Conservation (phyloP, 768 basidiomycete species). For the Leucosporidium scottii region DNA sequence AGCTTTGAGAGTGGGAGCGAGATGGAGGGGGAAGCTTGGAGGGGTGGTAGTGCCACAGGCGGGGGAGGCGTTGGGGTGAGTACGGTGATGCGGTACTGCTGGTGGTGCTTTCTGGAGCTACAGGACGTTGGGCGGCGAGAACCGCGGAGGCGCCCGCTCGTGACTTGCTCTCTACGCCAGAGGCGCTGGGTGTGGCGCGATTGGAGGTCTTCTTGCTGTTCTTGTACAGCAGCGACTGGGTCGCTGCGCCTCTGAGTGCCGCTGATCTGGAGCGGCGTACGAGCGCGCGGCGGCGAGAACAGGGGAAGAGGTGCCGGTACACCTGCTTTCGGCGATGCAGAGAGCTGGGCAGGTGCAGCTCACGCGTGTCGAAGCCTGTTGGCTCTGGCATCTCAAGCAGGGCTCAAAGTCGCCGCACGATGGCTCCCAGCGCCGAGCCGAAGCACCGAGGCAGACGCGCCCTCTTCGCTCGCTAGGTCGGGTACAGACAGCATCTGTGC, state of each 20-base stretch:
- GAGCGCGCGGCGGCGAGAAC: too few relatives aligned
- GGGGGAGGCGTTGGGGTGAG: constrained; percentile 38
- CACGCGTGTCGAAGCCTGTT: too few relatives aligned
- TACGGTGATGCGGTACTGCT: not conserved
- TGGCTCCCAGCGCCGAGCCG: too few relatives aligned
- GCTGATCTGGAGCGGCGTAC: too few relatives aligned
- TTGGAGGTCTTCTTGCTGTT: not conserved
- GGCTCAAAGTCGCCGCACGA: too few relatives aligned
- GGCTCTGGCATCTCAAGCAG: too few relatives aligned
- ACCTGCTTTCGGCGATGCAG: too few relatives aligned
- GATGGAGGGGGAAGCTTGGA: constrained; percentile 35
- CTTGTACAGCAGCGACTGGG: not conserved
- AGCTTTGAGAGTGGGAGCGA: not conserved
- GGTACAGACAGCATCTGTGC: not conserved
- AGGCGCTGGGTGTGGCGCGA: not conserved
- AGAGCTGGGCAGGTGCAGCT: too few relatives aligned
- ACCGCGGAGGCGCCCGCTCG: not conserved
- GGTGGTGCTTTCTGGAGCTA: not conserved
- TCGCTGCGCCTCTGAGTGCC: not conserved
- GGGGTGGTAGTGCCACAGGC: constrained; percentile 19
- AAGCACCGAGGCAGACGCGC: too few relatives aligned
- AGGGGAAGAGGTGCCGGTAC: too few relatives aligned
- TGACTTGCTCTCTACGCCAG: not conserved
- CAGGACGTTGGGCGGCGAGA: not conserved
- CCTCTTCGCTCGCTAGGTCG: too few relatives aligned